Base-by-base conservation (phyloP, 148 eudicot genomes). In the Camellia sinensis region DNA sequence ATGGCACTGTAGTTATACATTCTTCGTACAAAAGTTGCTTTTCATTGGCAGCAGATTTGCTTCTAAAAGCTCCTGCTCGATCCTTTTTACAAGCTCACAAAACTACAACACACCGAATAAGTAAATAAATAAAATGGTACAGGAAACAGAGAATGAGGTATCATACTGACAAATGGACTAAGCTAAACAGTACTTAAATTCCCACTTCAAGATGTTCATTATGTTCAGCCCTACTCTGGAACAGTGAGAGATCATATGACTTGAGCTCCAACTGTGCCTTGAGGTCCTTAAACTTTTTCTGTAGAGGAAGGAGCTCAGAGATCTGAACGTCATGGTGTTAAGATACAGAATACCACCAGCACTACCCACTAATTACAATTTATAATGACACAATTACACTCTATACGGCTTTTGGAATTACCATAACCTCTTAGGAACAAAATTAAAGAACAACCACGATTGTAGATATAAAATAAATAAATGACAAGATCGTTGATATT, bases 121-220 rank as follows among this genome's bases (percentile, higher is more conserved):
- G 11, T 52, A 56, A 41, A 18, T 52, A 54, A 44, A 64, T 22
- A 40, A 81, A 6, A 74, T 59, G 7, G 17, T 53, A 6, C 43
- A 76, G 70, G 18, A 59, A 61, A 76, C 67, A 56, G 37, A 29
- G 37, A 29, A 29, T 29, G 37, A 29, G 37, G 50, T 56, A 59
- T 37, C 57, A 21, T 48, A 22, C n/a, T n/a, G 45, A 62, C 73
- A 17, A 73, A 45, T 46, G 14, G 59, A 50, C 41, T 68, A 83
- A 57, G 18, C 43, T 29, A 56, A 66, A 68, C n/a, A 67, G 48
- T 29, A 63, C 22, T 56, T 3, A 75, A 53, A 52, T 9, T 73
- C 9, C 53, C 82, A 94, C 99, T 97, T 93, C 92, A 83, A 92
- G 99, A 84, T 96, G 97, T 87, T 93, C 99, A 87, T 92, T 93